Base-by-base conservation (phyloP, 441 rosid genomes). In the Mallotus repandus region DNA sequence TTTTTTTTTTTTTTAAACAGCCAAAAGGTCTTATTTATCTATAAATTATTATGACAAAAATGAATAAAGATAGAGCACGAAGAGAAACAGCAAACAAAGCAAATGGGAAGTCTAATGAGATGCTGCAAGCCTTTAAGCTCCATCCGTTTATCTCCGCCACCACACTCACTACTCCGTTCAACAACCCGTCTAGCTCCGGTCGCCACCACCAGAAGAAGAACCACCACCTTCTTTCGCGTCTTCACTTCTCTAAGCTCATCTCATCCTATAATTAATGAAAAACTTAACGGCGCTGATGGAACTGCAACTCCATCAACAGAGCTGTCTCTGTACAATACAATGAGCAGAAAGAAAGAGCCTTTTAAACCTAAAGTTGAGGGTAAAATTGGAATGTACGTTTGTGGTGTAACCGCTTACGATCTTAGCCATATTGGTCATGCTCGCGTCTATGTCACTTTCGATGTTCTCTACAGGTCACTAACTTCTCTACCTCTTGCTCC, bases 391-490 rank as follows among this genome's bases (percentile, higher is more conserved):
- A 91, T 96, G 97, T 96, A 96, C 68, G 97, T 96, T 66, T 96
- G 98, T 45, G 98, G 99, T n/a, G 94, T 96, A 63, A 96, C 99
- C 0, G 92, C 97, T 46, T 96, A 93, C 45, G 99, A 96, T 75
- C 89, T 93, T 57, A 96, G 99, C 85, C 98, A 96, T 81, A 83
- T 91, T 71, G 99, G 98, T 15, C 98, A 93, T 71, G 97, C 96
- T 46, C 95, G 98, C 50, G 99, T 88, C 56, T 89, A 88, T 61
- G 97, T 93, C 70, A 85, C 92, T 38, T 96, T 96, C 63, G 99
- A 93, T 79, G 90, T 91, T 60, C 91, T 94, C 69, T 84, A 83
- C 76, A 90, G 98, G 94, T 90, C 77, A 35, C 14, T 41, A 41
- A 12, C 45, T 25, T 14, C 19, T 52, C 43, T 35, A 21, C 48